A percentile compares a stretch with the other conserved stretches of the same genome.
phyloP scores from a whole-genome alignment of 139 green algal genomes.

The Trebouxia sp. region DNA sequence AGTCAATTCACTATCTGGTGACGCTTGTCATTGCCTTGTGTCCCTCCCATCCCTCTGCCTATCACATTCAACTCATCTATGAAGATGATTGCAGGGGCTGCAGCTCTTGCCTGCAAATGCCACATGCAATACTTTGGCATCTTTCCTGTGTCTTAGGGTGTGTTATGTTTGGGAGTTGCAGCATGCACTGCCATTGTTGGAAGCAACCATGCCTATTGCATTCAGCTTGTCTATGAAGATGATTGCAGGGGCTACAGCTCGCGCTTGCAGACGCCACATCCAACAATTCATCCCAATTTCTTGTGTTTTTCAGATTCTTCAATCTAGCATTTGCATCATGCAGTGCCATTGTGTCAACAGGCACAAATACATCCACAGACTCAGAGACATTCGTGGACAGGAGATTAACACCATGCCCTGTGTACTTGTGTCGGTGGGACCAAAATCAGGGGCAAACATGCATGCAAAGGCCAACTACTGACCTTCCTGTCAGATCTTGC shows the following conservation, averaged over 20 bases:
- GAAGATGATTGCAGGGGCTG: constrained; percentile 93
- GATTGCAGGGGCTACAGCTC: not conserved
- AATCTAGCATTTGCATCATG: no score
- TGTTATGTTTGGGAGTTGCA: no score
- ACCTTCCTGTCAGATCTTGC: no score
- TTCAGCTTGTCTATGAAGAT: not conserved
- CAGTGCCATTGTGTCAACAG: no score
- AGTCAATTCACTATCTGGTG: constrained; percentile 95
- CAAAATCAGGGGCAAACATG: no score
- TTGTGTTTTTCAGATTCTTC: no score
- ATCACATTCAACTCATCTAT: constrained; percentile 97
- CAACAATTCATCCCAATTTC: no score
- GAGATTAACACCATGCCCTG: no score
- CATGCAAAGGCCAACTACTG: no score
- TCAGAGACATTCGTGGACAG: no score
- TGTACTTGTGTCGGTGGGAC: no score
- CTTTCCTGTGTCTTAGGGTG: not conserved
- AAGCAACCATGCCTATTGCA: not conserved
- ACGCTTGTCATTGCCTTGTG: constrained; percentile 86
- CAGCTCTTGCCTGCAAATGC: constrained; percentile 58
- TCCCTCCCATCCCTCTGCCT: constrained; percentile 68
- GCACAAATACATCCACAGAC: no score
- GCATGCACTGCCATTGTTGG: not conserved
- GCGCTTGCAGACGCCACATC: not conserved
- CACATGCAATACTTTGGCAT: not conserved